Base-by-base conservation (phyloP, 352 stramenopile genomes). In the Phytophthora idaei region DNA sequence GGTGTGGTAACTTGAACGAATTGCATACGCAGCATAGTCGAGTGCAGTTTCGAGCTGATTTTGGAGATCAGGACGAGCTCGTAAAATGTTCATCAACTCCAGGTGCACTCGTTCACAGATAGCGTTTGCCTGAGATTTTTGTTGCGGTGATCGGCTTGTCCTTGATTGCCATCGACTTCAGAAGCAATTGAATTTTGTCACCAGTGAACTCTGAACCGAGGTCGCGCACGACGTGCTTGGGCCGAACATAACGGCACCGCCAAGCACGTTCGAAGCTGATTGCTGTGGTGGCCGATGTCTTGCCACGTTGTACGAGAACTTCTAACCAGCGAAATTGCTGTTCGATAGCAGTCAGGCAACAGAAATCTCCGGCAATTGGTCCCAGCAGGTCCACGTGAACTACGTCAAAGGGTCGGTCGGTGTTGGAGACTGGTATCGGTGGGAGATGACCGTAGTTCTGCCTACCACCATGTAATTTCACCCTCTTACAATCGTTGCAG, bases 31-130 rank as follows among this genome's bases (percentile, higher is more conserved):
- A 25, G 49, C 59, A 12, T 67, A 56, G 42, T 64, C 57, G 3
- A 64, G 28, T 27, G 15, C 57, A 4, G 37, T 21, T 47, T 57
- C 57, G 4, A 64, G 15, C 11, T 64, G 57, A 27, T 64, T 11
- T 0, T 52, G 37, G 0, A 64, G n/a, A 54, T 58, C 14, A 14
- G 14, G 58, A 7, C 59, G 29, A 29, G 12, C 39, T 2, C 51
- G 39, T 4, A 60, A 4, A 5, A 61, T 49, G 29, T 67, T 67
- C 0, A 58, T 1, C 8, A 71, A 48, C 15, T 71, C 57, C 3
- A 62, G 27, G 5, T 71, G 57, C 6, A 71, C 51, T 25, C 56
- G 41, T 6, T 71, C 50, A 21, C 57, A 67, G 3, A 60, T 67
- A 0, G 57, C 50, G 37, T 67, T 67, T 1, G 57, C 52, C n/a